Base-by-base conservation (phyloP, 805 yeast species). In the Pichia ethanolica region DNA sequence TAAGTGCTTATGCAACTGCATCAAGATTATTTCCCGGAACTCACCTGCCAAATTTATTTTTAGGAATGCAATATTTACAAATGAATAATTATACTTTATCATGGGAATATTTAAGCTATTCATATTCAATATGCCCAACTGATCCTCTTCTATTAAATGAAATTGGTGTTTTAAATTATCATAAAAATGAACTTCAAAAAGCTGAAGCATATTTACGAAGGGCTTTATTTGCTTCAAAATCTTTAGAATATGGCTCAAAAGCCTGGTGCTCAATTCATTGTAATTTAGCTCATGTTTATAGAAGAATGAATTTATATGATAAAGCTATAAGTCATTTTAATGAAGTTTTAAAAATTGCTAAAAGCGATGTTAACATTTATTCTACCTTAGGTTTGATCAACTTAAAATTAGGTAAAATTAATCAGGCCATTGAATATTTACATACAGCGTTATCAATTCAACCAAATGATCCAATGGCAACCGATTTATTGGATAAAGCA, bases 21-120 rank as follows among this genome's bases (percentile, higher is more conserved):
- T 89, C 96, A 1, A 72, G 97, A 53, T 74, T 90, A 40, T 93
- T 93, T 60, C 89, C 90, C 0, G 95, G 96, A 1, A 83, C 90
- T 4, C 97, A 93, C 64, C 68, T 90, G 43, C 98, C 99, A 2
- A 81, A 86, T 59, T 69, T 93, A 51, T 91, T 87, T 59, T 71
- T 93, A 38, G 99, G 99, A 1, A 93, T 93, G 97, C 98, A 93
- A 69, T 91, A 93, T 64, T 69, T 89, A 57, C 89, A 88, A 52
- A 85, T 91, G 82, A 84, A 83, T 63, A 89, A 90, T 57, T 71
- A 86, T 43, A 77, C 82, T 6, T 70, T 93, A 48, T 89, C 98
- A 0, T 90, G 86, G 57, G 97, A 91, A 63, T 93, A 90, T 60
- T 74, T 93, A 32, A 68, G 73, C 50, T 77, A 90, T 5, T 78